Percentiles rank a stretch among this genome's conserved stretches.
Conservation (phyloP, 495 filamentous ascomycete species). For the Articulospora tetracladia region DNA sequence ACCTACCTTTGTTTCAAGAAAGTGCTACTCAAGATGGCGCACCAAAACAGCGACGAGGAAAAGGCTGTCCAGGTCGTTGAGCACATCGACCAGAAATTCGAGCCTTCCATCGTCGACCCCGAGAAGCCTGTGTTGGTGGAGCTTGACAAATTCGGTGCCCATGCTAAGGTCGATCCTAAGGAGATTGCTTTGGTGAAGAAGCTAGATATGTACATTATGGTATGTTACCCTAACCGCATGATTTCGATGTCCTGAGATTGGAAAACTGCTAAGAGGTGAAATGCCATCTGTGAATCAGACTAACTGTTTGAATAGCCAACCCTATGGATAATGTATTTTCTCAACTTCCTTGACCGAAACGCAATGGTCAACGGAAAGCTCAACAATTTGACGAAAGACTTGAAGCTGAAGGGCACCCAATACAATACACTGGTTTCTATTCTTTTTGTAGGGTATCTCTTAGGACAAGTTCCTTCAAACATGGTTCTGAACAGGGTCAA, state of each 20-base stretch:
- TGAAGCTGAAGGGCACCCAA: slow-evolving; percentile 58
- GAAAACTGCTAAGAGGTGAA: too few relatives aligned
- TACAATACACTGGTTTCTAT: slow-evolving; percentile 57
- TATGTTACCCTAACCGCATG: slow-evolving; percentile 19
- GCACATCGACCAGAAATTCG: slow-evolving; percentile 13
- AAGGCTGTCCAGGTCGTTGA: slow-evolving; percentile 10
- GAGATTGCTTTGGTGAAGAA: slow-evolving; percentile 45
- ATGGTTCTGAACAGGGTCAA: slow-evolving; percentile 46
- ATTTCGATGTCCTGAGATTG: too few relatives aligned
- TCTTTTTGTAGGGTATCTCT: slow-evolving; percentile 31
- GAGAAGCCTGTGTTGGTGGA: not conserved
- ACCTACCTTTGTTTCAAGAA: not conserved
- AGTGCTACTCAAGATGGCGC: not conserved
- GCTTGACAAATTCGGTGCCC: slow-evolving; percentile 37
- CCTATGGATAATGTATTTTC: slow-evolving; percentile 46
- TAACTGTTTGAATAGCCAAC: too few relatives aligned
- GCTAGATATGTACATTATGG: slow-evolving; percentile 45
- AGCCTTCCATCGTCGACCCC: not conserved
- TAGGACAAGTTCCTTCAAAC: slow-evolving; percentile 56
- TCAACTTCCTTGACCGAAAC: slow-evolving; percentile 39
- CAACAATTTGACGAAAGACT: slow-evolving; percentile 58
- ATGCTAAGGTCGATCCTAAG: slow-evolving; percentile 35
- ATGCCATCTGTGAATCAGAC: too few relatives aligned
- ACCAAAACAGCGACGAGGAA: not conserved
- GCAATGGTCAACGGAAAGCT: slow-evolving; percentile 48